A percentile compares a stretch with the other conserved stretches of the same genome.
These are phyloP conservation scores for Plasmodium knowlesi DNA, from an alignment of 169 alveolate genomes.

Conservation along the genomic window DNA sequence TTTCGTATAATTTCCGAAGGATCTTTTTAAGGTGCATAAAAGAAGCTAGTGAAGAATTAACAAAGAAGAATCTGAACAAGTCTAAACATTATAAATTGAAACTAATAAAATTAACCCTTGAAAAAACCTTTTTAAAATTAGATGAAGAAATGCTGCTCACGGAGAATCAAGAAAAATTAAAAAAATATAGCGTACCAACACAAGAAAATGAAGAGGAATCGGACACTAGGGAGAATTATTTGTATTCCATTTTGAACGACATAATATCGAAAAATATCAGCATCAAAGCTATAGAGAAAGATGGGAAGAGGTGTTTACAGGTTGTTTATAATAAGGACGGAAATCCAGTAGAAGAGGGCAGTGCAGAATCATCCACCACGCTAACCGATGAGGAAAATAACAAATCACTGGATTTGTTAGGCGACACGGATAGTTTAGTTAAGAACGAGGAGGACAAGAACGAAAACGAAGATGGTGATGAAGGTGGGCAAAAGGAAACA, in stretches of 20 bases:
- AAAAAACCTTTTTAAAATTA: constrained; percentile 79
- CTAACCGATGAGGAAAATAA: constrained; percentile 23
- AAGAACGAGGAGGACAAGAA: neutral
- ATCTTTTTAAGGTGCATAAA: constrained; percentile 75
- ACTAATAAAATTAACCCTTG: constrained; percentile 69
- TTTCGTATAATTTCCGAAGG: constrained; percentile 88
- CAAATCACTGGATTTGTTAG: constrained; percentile 2
- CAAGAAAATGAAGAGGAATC: constrained; percentile 79
- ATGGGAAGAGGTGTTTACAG: constrained; percentile 81
- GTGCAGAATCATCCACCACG: neutral
- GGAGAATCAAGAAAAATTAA: constrained; percentile 68
- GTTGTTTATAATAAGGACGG: constrained; percentile 79
- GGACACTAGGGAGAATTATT: constrained; percentile 77
- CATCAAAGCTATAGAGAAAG: constrained; percentile 78
- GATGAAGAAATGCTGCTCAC: constrained; percentile 82
- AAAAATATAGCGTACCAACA: constrained; percentile 76
- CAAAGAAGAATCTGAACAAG: constrained; percentile 35
- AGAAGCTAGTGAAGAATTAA: constrained; percentile 66
- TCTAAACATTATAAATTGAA: constrained; percentile 62
- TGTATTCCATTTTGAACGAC: constrained; percentile 79
- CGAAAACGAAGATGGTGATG: neutral
- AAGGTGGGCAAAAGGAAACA: neutral
- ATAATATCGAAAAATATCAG: constrained; percentile 79
- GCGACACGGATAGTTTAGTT: neutral
- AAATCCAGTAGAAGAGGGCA: constrained; percentile 64